These are phyloP conservation scores for Purshia tridentata DNA, from an alignment of 306 rosid genomes.

Conservation along the genomic window DNA sequence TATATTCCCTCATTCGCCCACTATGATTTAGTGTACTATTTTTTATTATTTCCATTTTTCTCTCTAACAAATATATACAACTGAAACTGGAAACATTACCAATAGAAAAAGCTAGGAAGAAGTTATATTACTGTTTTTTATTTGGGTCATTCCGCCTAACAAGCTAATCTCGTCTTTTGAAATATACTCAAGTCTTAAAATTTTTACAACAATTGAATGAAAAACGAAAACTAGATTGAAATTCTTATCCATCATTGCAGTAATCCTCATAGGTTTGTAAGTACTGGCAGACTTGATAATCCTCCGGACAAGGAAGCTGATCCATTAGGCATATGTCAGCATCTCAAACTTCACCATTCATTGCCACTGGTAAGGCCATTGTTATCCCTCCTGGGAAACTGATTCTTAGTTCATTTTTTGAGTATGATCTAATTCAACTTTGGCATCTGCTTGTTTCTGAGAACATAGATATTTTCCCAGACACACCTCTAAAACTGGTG, in stretches of 20 bases:
- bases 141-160: neutral
- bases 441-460: neutral
- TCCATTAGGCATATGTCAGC: conserved; percentile 22
- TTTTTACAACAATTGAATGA: neutral
- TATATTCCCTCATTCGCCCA: neutral
- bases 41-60: neutral
- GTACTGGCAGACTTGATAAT: neutral
- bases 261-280: conserved; percentile 25
- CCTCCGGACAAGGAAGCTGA: neutral
- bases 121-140: neutral
- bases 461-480: neutral
- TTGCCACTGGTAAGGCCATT: conserved; percentile 29
- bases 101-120: neutral
- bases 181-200: neutral
- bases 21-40: neutral
- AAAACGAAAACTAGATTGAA: neutral
- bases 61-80: neutral
- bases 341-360: conserved; percentile 19
- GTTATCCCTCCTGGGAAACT: neutral
- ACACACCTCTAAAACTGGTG: neutral
- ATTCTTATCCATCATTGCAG: conserved; percentile 12
- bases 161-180: neutral
- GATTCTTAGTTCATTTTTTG: too few species aligned
- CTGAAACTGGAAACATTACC: neutral
- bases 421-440: too few species aligned